A percentile compares a stretch with the other conserved stretches of the same genome.
Evolutionary conservation across 345 rosid species (phyloP).

Genomic region (Atalantia buxifolia): DNA sequence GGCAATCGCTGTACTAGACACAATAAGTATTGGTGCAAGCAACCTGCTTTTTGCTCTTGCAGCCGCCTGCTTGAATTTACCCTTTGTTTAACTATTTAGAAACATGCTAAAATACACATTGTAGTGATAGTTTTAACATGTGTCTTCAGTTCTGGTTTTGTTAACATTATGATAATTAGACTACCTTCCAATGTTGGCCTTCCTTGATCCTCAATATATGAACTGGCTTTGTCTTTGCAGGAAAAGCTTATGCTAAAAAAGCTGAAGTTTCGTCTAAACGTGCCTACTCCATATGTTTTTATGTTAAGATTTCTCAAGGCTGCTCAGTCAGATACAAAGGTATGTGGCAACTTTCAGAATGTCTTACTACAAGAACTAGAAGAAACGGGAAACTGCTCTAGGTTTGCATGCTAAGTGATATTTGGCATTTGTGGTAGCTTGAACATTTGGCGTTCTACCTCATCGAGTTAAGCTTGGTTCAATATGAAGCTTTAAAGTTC

Average conservation of each 20-base stretch:
- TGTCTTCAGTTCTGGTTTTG: background rate
- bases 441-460: constrained; percentile 86
- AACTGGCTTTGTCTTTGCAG: constrained; percentile 39
- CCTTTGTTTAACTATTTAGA: background rate
- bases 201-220: background rate
- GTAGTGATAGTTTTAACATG: background rate
- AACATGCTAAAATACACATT: background rate
- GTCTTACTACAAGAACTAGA: background rate
- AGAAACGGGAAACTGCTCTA: background rate
- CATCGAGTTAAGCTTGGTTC: constrained; percentile 75
- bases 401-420: background rate
- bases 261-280: constrained; percentile 81
- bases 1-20: background rate
- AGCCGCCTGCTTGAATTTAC: background rate
- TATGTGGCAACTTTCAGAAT: constrained; percentile 19
- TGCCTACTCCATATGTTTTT: constrained; percentile 88
- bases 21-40: background rate
- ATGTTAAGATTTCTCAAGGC: constrained; percentile 94
- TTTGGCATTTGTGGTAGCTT: constrained; percentile 38
- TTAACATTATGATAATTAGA: background rate
- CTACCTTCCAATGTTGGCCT: background rate
- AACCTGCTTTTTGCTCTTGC: background rate
- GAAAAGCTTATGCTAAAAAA: constrained; percentile 73
- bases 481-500: constrained; percentile 72
- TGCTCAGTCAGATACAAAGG: constrained; percentile 78